phyloP scores from a whole-genome alignment of 2,329 filamentous ascomycete genomes.

The Ophiosphaerella narmari region DNA sequence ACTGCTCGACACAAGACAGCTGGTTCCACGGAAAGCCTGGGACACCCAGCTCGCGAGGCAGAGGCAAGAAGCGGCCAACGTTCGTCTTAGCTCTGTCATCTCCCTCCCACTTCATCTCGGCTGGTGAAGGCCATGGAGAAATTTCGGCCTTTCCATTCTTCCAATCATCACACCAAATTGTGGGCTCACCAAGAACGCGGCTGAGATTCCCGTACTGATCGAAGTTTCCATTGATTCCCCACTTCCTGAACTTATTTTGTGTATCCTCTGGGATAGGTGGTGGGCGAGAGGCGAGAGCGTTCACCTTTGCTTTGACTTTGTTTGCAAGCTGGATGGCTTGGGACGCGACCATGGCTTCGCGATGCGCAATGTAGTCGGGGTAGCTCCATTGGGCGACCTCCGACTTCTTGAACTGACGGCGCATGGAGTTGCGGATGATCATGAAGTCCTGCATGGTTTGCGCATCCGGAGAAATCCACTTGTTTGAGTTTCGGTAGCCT shows the following conservation, averaged over 20 bases:
- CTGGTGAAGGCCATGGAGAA: conserved; percentile 47
- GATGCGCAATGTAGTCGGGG: conserved; percentile 38
- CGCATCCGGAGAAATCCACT: conserved; percentile 33
- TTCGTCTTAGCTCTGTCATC: conserved; percentile 52
- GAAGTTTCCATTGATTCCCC: conserved; percentile 26
- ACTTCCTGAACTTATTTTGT: conserved; percentile 17
- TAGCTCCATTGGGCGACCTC: conserved; percentile 41
- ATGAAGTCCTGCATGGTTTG: conserved; percentile 34
- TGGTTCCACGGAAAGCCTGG: conserved; percentile 50
- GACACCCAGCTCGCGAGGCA: conserved; percentile 50
- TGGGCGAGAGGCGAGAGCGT: conserved; percentile 3
- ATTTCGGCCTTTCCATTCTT: conserved; percentile 40
- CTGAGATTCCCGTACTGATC: conserved; percentile 27
- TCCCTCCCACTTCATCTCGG: conserved; percentile 55
- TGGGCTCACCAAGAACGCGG: conserved; percentile 44
- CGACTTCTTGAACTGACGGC: conserved; percentile 39
- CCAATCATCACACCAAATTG: conserved; percentile 48
- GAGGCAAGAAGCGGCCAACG: conserved; percentile 49
- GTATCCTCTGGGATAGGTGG: conserved; percentile 10
- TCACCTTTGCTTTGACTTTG: conserved; percentile 18
- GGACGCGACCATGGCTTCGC: conserved; percentile 28
- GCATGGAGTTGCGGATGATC: conserved; percentile 41
- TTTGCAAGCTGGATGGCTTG: conserved; percentile 18
- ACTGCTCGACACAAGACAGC: conserved; percentile 43
- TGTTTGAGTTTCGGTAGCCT: conserved; percentile 21